Percentiles rank a stretch among this genome's conserved stretches.
phyloP scores from a whole-genome alignment of 768 basidiomycete species.

The Suillus sp. region DNA sequence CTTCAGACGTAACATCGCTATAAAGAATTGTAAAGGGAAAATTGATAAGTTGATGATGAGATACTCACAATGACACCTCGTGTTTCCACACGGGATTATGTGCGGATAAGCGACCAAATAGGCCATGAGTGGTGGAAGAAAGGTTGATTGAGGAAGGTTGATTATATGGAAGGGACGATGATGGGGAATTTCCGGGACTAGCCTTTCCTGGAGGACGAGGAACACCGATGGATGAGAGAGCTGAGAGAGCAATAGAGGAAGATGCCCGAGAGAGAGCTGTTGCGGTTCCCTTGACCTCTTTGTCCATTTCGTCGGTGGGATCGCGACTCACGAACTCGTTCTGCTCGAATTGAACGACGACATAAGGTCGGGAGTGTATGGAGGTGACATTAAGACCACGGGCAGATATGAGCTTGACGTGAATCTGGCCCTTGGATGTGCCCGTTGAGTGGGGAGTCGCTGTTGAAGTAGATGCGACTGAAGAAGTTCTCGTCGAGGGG shows the following conservation, averaged over 20 bases:
- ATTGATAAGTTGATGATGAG: conserved; percentile 15
- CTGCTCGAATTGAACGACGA: conserved; percentile 98
- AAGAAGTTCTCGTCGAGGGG: conserved; percentile 38
- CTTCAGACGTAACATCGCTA: conserved; percentile 93
- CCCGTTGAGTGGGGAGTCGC: conserved; percentile 33
- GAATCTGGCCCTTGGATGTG: conserved; percentile 73
- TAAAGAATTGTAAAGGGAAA: conserved; percentile 22
- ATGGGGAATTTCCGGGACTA: conserved; percentile 47
- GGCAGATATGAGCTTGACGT: conserved; percentile 94
- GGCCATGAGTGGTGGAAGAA: conserved; percentile 37
- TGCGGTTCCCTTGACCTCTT: conserved; percentile 84
- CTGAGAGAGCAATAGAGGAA: conserved; percentile 64
- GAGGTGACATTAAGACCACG: conserved; percentile 77
- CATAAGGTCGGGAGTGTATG: conserved; percentile 74
- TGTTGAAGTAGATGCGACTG: conserved; percentile 19
- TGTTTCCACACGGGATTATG: conserved; percentile 99
- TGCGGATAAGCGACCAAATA: conserved; percentile 68
- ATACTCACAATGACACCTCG: conserved; percentile 92
- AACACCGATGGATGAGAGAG: conserved; percentile 63
- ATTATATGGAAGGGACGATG: conserved; percentile 41
- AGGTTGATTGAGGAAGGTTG: conserved; percentile 32
- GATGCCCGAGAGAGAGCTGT: conserved; percentile 56
- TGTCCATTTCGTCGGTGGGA: conserved; percentile 82
- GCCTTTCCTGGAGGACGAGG: conserved; percentile 46
- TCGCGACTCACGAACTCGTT: conserved; percentile 97